A percentile compares a stretch with the other conserved stretches of the same genome.
phyloP scores from a whole-genome alignment of 2,329 filamentous ascomycete species.

The Fusarium haematococcum region DNA sequence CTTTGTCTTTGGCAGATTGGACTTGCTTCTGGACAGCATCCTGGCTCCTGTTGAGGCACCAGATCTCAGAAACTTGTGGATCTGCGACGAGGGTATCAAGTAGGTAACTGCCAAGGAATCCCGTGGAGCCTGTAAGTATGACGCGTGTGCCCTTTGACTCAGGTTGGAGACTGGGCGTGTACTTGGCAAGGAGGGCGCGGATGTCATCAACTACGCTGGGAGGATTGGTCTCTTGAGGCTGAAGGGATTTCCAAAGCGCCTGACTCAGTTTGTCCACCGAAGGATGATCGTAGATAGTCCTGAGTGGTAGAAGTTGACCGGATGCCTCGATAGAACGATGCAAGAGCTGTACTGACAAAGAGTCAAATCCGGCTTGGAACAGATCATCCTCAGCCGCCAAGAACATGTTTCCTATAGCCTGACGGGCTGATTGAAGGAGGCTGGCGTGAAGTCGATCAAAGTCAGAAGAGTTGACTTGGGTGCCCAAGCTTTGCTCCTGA shows the following conservation, averaged over 20 bases:
- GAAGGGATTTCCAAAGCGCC: not conserved
- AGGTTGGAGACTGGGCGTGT: not conserved
- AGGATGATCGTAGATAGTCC: not conserved
- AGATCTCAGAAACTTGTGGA: not conserved
- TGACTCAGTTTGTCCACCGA: not conserved
- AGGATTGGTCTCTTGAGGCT: not conserved
- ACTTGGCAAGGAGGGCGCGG: not conserved
- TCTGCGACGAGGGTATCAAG: not conserved
- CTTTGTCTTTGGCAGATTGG: not conserved
- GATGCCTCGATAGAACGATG: not conserved
- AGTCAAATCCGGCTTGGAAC: not conserved
- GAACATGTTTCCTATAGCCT: not conserved
- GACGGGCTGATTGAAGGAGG: not conserved
- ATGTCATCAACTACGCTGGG: not conserved
- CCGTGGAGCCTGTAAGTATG: not conserved
- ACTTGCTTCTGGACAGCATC: not conserved
- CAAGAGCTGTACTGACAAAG: not conserved
- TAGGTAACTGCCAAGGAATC: not conserved
- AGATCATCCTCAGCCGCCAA: not conserved
- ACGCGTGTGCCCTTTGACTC: not conserved
- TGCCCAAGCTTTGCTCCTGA: not conserved
- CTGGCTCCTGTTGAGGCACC: not conserved
- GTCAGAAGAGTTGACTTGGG: not conserved
- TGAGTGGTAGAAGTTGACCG: not conserved
- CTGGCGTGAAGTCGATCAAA: not conserved